Percentiles rank a stretch among this genome's conserved stretches.
phyloP scores from a whole-genome alignment of 768 basidiomycete species.

The Mycena epipterygia region DNA sequence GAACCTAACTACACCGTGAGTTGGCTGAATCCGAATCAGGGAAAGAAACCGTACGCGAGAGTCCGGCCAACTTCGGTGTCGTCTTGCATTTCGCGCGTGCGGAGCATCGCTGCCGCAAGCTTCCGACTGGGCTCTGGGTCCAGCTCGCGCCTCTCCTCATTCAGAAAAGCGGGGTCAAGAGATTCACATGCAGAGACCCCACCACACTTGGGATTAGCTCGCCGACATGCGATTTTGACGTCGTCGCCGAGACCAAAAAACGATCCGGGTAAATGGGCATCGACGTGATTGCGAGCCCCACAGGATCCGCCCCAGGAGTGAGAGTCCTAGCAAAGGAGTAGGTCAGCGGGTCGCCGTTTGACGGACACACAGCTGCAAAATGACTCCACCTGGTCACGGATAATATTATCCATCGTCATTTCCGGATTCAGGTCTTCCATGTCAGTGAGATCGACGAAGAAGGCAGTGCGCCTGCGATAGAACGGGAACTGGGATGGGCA shows the following conservation, averaged over 20 bases:
- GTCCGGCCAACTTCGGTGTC: slow-evolving; percentile 17
- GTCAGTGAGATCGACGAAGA: slow-evolving; percentile 10
- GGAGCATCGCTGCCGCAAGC: slow-evolving; percentile 5
- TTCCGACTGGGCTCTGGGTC: not conserved
- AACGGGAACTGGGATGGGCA: not conserved
- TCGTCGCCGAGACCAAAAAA: slow-evolving; percentile 15
- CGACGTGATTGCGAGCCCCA: not conserved
- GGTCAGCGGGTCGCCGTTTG: not conserved
- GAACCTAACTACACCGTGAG: slow-evolving; percentile 1
- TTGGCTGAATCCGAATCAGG: not conserved
- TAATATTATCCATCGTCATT: slow-evolving; percentile 12
- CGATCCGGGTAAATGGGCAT: slow-evolving; percentile 1
- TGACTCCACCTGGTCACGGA: slow-evolving; percentile 23
- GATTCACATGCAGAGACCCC: slow-evolving; percentile 19
- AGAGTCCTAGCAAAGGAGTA: slow-evolving; percentile 1
- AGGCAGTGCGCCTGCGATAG: slow-evolving; percentile 1
- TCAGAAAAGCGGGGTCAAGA: slow-evolving; percentile 13
- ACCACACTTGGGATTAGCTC: slow-evolving; percentile 7
- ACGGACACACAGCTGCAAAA: not conserved
- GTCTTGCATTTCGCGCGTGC: slow-evolving; percentile 19
- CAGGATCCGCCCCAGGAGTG: slow-evolving; percentile 16
- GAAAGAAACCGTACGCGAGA: slow-evolving; percentile 1
- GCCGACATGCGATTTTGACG: slow-evolving; percentile 14
- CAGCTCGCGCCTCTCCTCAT: slow-evolving; percentile 6
- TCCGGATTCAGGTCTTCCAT: not conserved